Evolutionary conservation across 495 filamentous ascomycete species (phyloP).

Genomic region (Saxophila tyrrhenica): DNA sequence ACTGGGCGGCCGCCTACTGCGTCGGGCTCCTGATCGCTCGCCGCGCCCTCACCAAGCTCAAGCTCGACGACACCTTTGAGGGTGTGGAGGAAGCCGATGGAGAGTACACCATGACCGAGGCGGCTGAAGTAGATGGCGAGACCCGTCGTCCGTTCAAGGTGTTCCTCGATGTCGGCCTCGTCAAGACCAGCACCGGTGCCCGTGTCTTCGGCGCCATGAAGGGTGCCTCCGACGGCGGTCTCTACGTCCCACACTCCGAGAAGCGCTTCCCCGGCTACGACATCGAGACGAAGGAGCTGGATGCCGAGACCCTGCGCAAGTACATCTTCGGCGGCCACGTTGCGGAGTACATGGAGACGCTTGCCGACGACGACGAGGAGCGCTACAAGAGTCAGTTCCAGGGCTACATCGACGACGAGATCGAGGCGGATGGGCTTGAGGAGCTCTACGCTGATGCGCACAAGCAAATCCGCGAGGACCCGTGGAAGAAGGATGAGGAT

Average conservation of each 20-base stretch:
- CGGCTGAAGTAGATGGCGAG: slow-evolving; percentile 70
- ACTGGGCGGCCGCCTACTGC: slow-evolving; percentile 97
- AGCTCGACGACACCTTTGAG: slow-evolving; percentile 75
- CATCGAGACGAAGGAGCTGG: slow-evolving; percentile 90
- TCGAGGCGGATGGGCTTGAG: slow-evolving; percentile 95
- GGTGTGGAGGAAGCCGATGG: slow-evolving; percentile 93
- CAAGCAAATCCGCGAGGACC: slow-evolving; percentile 94
- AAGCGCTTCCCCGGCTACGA: slow-evolving; percentile 99
- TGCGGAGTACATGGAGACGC: slow-evolving; percentile 99
- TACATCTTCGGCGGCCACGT: slow-evolving; percentile 99
- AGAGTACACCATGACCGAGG: slow-evolving; percentile 89
- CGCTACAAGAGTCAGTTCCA: slow-evolving; percentile 96
- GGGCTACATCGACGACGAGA: slow-evolving; percentile 90
- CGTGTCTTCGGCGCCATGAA: slow-evolving; percentile 99
- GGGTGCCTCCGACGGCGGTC: slow-evolving; percentile 95
- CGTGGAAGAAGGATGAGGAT: slow-evolving; percentile 83
- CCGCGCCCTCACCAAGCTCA: slow-evolving; percentile 92
- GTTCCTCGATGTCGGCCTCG: slow-evolving; percentile 93
- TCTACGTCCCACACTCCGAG: slow-evolving; percentile 95
- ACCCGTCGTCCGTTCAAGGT: slow-evolving; percentile 95
- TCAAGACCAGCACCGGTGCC: slow-evolving; percentile 92
- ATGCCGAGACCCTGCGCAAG: slow-evolving; percentile 90
- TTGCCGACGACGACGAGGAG: slow-evolving; percentile 99
- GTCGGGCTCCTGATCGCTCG: slow-evolving; percentile 94
- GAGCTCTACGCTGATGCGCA: slow-evolving; percentile 92